Evolutionary conservation across 1,284 basidiomycete species (phyloP), one percentile per base, ranked within the genome.

Genomic region (Vanrija pseudolonga): DNA sequence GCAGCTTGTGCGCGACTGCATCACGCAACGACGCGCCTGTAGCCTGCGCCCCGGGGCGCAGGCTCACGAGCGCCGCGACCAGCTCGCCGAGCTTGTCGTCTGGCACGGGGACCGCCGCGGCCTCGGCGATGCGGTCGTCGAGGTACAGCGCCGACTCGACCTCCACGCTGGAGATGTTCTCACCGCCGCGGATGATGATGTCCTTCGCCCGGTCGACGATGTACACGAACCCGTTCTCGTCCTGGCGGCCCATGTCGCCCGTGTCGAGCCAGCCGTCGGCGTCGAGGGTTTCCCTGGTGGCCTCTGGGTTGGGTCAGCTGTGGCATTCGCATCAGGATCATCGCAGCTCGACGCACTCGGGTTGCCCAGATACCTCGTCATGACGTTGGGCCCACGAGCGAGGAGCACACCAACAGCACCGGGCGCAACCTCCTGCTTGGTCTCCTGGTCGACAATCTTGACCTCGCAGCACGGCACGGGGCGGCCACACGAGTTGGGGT

Each of bases 161-260:
- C 32, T 71, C 69, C 6, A 61, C 55, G 6, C 68, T 71, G 0
- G 68, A 46, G 56, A 73, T 71, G 47, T 74, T 74, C 57, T 74
- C 72, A 9, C 71, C 72, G 18, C 71, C 71, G 9, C 71, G 67
- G 28, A 74, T 72, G 43, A 74, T 72, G 41, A 74, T 67, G 53
- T 74, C 72, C 48, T 57, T 57, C 0, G 47, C 51, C 1, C 71
- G 55, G 55, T 73, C 71, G 28, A 63, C 60, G 55, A 73, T 69
- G 45, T 64, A 68, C 23, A 73, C 32, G 50, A 65, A 71, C 1
- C 69, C 71, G 4, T 71, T 63, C 8, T 62, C 50, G 47, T 71
- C 66, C 14, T 69, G 47, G 40, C 45, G 59, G 3, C 58, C 71
- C 2, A 66, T 53, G 62, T 73, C 71, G 12, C 71, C 71, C 15